Evolutionary conservation across 768 basidiomycete genomes (phyloP).

Genomic region (Leccinum subgranulosum): DNA sequence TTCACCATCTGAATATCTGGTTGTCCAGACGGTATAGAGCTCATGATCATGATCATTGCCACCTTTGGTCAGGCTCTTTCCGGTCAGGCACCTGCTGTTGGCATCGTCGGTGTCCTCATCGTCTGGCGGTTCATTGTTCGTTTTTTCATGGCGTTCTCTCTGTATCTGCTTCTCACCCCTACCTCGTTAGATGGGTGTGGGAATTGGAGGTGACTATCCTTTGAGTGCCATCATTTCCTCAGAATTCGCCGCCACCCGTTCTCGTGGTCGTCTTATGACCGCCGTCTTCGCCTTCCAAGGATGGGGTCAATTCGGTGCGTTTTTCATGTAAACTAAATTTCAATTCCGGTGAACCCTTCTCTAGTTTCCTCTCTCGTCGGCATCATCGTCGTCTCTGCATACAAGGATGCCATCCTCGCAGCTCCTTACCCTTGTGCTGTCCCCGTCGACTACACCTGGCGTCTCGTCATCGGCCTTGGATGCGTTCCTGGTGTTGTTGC

Average conservation of each 20-base stretch:
- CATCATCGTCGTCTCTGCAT: conserved; percentile 60
- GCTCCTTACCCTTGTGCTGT: conserved; percentile 35
- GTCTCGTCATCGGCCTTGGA: conserved; percentile 84
- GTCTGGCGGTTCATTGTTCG: conserved; percentile 78
- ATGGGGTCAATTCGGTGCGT: conserved; percentile 78
- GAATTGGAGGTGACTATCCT: conserved; percentile 90
- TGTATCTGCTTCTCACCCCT: background rate
- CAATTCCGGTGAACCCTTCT: background rate
- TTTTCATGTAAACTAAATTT: background rate
- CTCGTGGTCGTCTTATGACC: conserved; percentile 84
- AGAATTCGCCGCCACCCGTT: conserved; percentile 78
- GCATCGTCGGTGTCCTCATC: conserved; percentile 72
- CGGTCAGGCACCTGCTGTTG: conserved; percentile 61
- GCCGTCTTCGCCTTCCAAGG: conserved; percentile 86
- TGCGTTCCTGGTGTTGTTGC: conserved; percentile 78
- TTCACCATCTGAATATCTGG: background rate
- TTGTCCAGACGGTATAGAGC: conserved; percentile 43
- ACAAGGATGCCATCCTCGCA: conserved; percentile 57
- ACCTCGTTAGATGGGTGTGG: conserved; percentile 59
- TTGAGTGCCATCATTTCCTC: conserved; percentile 83
- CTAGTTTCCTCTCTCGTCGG: conserved; percentile 65
- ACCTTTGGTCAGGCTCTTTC: conserved; percentile 80
- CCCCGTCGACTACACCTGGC: conserved; percentile 78
- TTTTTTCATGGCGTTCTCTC: background rate
- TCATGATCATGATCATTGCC: conserved; percentile 79